Percentiles rank a stretch among this genome's conserved stretches.
Conservation (phyloP, 768 basidiomycete genomes). For the Phylloporus arenicola region DNA sequence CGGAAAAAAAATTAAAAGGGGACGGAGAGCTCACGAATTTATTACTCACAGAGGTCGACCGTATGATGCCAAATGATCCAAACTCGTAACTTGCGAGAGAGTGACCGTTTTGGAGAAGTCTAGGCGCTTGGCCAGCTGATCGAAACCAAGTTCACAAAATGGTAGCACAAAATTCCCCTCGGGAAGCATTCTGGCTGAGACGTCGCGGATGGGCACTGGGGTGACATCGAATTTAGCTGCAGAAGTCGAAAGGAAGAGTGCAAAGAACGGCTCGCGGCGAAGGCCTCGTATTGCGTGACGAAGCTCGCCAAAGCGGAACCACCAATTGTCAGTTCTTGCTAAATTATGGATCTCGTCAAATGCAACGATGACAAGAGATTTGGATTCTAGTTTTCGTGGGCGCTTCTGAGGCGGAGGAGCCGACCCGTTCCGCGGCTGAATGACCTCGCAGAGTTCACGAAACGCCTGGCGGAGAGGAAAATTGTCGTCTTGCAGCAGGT, state of each 20-base stretch:
- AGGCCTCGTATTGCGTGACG: background rate
- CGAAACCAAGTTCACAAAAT: too few species aligned
- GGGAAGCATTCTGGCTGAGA: background rate
- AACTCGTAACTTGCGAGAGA: too few species aligned
- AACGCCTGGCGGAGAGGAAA: background rate
- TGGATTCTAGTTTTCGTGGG: background rate
- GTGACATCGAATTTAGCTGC: background rate
- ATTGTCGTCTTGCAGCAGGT: background rate
- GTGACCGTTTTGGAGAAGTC: background rate
- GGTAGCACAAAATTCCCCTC: background rate
- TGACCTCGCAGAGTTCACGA: background rate
- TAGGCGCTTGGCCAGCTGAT: background rate
- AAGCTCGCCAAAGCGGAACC: background rate
- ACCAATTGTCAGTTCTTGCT: background rate
- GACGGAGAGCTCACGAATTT: too few species aligned
- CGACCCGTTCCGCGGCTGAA: background rate
- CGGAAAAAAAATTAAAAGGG: too few species aligned
- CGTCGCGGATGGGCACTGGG: background rate
- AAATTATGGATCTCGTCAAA: background rate
- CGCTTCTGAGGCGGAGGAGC: background rate
- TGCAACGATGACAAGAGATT: background rate
- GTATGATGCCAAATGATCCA: too few species aligned
- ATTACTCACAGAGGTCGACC: too few species aligned
- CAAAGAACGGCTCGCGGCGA: too few species aligned
- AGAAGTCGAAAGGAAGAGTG: background rate